Evolutionary conservation across 2,329 filamentous ascomycete genomes (phyloP), one percentile per base, ranked within the genome.

Genomic region (Penicillium hordei): DNA sequence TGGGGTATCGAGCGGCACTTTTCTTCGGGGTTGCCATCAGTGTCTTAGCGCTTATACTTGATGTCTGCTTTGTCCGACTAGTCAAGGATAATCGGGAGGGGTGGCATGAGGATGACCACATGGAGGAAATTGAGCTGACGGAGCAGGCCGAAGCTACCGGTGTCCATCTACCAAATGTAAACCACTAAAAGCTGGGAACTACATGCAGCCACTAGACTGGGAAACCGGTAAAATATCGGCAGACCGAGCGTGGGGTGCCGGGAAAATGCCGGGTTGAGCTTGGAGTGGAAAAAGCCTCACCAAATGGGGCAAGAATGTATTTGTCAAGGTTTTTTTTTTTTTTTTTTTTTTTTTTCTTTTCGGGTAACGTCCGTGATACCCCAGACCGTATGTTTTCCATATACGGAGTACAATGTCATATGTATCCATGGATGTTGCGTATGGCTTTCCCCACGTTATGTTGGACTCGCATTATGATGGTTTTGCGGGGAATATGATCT

Each of bases 21-120:
- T 74, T 60, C 7, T 71, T 74, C 42, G 71, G 70, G 2, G 64
- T 69, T 33, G 70, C 63, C 0, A 66, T 75, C 40, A 71, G 69
- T 55, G 61, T 48, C 0, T 25, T 69, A 1, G 71, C 70, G 6
- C 60, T 74, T 15, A 38, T 70, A 3, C 46, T 75, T 43, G 69
- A 70, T 48, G 39, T 72, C 1, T 49, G 61, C 3, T 74, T 72
- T 48, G 69, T 75, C 15, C 49, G 68, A 29, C 62, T 73, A 31
- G 64, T 69, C 2, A 75, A 73, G 49, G 70, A 74, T 58, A 65
- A 69, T 10, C 50, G 68, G 38, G 71, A 76, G 48, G 71, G 72
- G 4, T 73, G 70, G 70, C 45, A 52, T n/a, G 65, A 67, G 19
- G 65, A 67, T 36, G 57, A 60, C 19, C 43, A 6, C 2, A 12